Evolutionary conservation across 192 early-diverging fungal species (phyloP), one percentile per base, ranked within the genome.

Genomic region (Coemansia sp.): DNA sequence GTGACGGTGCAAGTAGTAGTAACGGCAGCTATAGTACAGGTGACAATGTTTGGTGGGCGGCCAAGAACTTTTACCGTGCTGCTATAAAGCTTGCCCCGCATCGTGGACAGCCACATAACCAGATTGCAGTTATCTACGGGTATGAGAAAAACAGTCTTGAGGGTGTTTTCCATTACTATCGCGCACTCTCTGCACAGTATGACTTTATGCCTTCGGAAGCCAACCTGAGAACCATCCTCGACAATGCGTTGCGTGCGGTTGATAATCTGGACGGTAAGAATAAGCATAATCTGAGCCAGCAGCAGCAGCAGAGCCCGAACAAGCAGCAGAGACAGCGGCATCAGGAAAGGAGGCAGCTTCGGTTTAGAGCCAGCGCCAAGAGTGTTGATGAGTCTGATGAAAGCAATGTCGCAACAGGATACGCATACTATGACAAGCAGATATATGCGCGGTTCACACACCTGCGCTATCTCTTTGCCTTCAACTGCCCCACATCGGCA

Each of bases 51-150:
- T 80, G 78, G 78, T 74, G 67, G 73, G 43, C 63, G 26, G 78
- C 78, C 12, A 80, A 80, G 61, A 71, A 45, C 62, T 72, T 80
- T 59, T 80, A 80, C 59, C 70, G 66, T 46, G 69, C 63, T 1
- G 78, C 78, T 6, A 76, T 74, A 36, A 57, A 63, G 10, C 59
- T 80, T 66, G 78, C 78, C 41, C 78, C 78, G 40, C 73, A 72
- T 42, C 78, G 78, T 37, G 78, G 78, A 0, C 78, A 80, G 70
- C 52, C 78, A 5, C 70, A 80, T 21, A 80, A 80, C 67, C 78
- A 80, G 64, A 69, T 80, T 69, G 78, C 73, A 1, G 78, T 80
- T 10, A 65, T 80, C 54, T 65, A 64, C 46, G 78, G 78, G 1
- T 72, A 75, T 55, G 78, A 80, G 62, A 69, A 62, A 39, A 72